Conservation (phyloP, 305 asterid species). For the Andrographis paniculata region DNA sequence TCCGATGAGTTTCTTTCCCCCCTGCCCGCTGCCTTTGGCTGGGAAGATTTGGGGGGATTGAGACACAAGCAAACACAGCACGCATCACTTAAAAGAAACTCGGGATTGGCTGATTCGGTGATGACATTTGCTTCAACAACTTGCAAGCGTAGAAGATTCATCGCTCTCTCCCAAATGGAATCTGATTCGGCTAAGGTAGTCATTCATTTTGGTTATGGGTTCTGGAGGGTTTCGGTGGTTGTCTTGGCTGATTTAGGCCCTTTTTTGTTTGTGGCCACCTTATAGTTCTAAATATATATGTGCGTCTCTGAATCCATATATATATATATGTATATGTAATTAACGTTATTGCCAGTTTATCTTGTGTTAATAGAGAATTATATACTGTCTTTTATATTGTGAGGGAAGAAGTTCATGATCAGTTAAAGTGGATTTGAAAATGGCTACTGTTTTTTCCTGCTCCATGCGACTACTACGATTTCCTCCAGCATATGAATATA, state of each 20-base stretch:
- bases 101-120: conserved; percentile 25
- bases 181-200: conserved; percentile 56
- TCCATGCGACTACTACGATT: neutral
- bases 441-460: neutral
- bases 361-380: neutral
- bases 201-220: neutral
- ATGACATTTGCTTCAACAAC: conserved; percentile 49
- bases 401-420: no score
- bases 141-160: conserved; percentile 44
- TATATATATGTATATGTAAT: no score
- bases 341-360: no score
- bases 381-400: no score
- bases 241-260: conserved; percentile 5
- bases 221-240: neutral
- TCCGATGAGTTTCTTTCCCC: no score
- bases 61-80: no score
- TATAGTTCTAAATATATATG: no score
- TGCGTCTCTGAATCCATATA: no score
- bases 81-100: no score
- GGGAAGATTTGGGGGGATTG: no score
- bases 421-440: no score
- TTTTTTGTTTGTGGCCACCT: neutral
- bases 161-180: conserved; percentile 54
- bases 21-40: no score
- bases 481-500: conserved; percentile 5